Evolutionary conservation across 768 basidiomycete genomes (phyloP).

Genomic region (Auricularia sp.): DNA sequence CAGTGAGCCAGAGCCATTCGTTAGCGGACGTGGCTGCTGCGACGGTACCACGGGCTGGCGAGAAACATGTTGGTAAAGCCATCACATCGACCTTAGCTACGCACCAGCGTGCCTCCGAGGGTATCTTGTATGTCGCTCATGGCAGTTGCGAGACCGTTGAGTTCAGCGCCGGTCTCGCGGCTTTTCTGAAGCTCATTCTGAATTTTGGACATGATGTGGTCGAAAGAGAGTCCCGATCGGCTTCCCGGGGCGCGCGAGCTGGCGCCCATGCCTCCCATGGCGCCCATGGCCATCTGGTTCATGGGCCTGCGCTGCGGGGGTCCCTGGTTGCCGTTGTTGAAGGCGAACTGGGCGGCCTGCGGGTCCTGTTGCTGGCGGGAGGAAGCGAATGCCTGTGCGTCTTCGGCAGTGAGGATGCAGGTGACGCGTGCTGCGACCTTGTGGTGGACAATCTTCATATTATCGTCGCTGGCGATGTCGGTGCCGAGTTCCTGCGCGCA

Average conservation of each 20-base stretch:
- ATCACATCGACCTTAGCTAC: constrained; percentile 19
- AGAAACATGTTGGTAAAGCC: constrained; percentile 45
- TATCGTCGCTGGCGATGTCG: constrained; percentile 97
- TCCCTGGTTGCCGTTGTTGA: constrained; percentile 2
- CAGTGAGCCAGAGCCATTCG: constrained; percentile 14
- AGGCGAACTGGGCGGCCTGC: constrained; percentile 1
- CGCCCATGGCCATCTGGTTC: constrained; percentile 45
- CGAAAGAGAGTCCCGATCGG: constrained; percentile 83
- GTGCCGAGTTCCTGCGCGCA: constrained; percentile 87
- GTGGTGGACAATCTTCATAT: constrained; percentile 95
- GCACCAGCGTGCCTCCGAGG: constrained; percentile 69
- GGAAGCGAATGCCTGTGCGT: constrained; percentile 57
- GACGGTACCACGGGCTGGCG: constrained; percentile 30
- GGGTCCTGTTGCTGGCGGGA: constrained; percentile 50
- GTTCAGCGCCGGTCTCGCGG: constrained; percentile 82
- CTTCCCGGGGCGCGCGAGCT: constrained; percentile 56
- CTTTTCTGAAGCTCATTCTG: constrained; percentile 95
- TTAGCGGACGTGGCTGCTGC: background rate
- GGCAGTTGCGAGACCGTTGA: constrained; percentile 62
- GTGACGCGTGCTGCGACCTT: constrained; percentile 94
- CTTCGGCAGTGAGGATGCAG: constrained; percentile 80
- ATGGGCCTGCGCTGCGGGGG: constrained; percentile 36
- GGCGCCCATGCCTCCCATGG: constrained; percentile 71
- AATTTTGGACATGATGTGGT: constrained; percentile 79
- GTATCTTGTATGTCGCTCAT: constrained; percentile 93